Evolutionary conservation across 2,329 filamentous ascomycete species (phyloP).

Genomic region (Phyllosticta paracitricarpa): DNA sequence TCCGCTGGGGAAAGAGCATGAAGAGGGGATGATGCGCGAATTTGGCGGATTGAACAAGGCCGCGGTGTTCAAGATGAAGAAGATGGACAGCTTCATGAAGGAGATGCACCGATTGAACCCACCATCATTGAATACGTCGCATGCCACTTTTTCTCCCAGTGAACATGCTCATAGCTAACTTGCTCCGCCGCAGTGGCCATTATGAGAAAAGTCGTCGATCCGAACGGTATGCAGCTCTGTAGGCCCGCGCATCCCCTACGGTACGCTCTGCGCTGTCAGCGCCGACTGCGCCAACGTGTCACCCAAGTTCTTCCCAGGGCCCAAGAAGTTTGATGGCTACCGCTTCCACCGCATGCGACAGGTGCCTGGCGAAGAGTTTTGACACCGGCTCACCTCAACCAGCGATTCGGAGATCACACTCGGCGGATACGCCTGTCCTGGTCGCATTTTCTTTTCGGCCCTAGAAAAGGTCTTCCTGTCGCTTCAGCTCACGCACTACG

Average conservation of each 20-base stretch:
- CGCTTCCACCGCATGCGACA: conserved; percentile 10
- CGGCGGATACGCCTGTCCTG: neutral
- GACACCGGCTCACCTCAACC: conserved; percentile 3
- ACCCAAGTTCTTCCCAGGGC: conserved; percentile 7
- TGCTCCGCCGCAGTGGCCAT: neutral
- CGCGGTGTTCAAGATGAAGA: neutral
- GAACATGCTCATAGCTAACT: neutral
- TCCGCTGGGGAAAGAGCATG: neutral
- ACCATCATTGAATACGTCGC: neutral
- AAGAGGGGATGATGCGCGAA: neutral
- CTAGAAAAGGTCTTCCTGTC: neutral
- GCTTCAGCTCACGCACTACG: conserved; percentile 18
- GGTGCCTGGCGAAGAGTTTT: neutral
- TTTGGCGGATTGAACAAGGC: neutral
- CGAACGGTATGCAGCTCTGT: neutral
- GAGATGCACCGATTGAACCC: neutral
- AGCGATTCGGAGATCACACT: neutral
- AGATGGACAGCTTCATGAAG: neutral
- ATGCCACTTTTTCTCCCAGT: neutral
- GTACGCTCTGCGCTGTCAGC: neutral
- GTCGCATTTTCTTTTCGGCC: neutral
- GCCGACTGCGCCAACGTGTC: neutral
- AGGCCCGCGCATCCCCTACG: neutral
- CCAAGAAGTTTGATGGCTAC: conserved; percentile 10
- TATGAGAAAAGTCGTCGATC: neutral